phyloP scores from a whole-genome alignment of 306 rosid species.

The Astragalus glycyphyllos region DNA sequence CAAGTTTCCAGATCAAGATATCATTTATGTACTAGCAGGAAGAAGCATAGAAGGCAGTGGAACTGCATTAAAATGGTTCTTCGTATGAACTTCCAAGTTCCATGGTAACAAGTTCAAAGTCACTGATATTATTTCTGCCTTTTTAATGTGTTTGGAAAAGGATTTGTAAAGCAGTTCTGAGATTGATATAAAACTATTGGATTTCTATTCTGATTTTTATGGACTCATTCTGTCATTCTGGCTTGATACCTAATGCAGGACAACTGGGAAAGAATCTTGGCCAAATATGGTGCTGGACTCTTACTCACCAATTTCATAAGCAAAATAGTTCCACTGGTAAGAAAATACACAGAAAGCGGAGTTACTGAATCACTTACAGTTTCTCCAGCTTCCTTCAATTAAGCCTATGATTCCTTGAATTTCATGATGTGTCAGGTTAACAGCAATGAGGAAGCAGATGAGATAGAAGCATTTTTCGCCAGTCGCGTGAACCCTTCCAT shows the following conservation, averaged over 20 bases:
- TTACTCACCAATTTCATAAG: slow-evolving; percentile 55
- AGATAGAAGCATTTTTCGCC: slow-evolving; percentile 57
- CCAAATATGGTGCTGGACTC: slow-evolving; percentile 59
- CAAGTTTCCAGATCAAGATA: slow-evolving; percentile 67
- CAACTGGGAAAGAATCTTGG: slow-evolving; percentile 67
- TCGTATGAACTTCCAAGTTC: slow-evolving; percentile 58
- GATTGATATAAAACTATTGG: neutral
- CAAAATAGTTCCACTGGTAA: slow-evolving; percentile 55
- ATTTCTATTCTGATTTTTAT: neutral
- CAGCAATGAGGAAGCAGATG: slow-evolving; percentile 63
- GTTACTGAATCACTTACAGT: neutral
- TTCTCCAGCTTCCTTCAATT: slow-evolving; percentile 7
- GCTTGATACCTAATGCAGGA: slow-evolving; percentile 58
- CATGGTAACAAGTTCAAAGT: slow-evolving; percentile 17
- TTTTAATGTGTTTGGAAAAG: slow-evolving; percentile 2
- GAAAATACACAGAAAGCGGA: slow-evolving; percentile 26
- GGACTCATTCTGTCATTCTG: too few species aligned
- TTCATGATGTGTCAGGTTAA: slow-evolving; percentile 51
- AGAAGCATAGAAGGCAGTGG: slow-evolving; percentile 60
- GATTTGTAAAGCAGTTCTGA: slow-evolving; percentile 4
- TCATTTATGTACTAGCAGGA: slow-evolving; percentile 48
- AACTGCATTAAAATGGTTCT: slow-evolving; percentile 60
- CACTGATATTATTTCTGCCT: neutral
- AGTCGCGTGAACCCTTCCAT: slow-evolving; percentile 47
- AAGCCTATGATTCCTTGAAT: slow-evolving; percentile 30